Evolutionary conservation across 495 filamentous ascomycete species (phyloP), one percentile per base, ranked within the genome.

Genomic region (Chaetomium cochliodes): DNA sequence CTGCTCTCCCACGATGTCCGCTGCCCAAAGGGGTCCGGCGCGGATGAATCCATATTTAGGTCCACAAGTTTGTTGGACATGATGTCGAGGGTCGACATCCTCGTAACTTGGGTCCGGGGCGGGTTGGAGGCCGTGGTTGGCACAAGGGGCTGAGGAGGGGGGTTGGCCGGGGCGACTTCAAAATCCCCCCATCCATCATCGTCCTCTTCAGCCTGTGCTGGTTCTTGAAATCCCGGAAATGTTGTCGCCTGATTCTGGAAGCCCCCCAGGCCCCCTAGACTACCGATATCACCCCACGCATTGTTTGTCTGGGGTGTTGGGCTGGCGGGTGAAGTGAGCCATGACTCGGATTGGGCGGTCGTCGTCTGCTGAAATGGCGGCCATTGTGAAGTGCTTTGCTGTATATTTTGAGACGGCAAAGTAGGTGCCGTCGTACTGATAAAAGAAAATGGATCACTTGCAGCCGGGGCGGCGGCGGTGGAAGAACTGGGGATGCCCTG

Each of bases 131-230:
- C 65, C 13, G 46, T 22, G 30, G 12, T 23, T 1, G 67, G 18
- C 15, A 57, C 41, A 12, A 56, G 42, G 16, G 65, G 61, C 30
- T 63, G 59, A 30, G 57, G 26, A 8, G 65, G 58, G 0, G 50
- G 44, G 47, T 37, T 56, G n/a, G 69, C 55, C 6, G 67, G 46
- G 12, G 87, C 83, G 16, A 81, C 81, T 69, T 90, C 89, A 67
- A 92, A 92, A 61, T 91, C 88, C 16, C 89, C 89, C 84, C 88
- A 92, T 15, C 87, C 88, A 70, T 91, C 88, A 41, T 89, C 86
- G 8, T 82, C 82, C 8, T 79, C 79, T 0, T 73, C 73, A 22
- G 80, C 76, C 28, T 74, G 66, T 12, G 57, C 63, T 13, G 64
- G 52, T 13, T 41, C 30, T 25, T 52, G 50, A 30, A 41, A 9